Evolutionary conservation across 441 rosid genomes (phyloP).

Genomic region (Kokia cookei): DNA sequence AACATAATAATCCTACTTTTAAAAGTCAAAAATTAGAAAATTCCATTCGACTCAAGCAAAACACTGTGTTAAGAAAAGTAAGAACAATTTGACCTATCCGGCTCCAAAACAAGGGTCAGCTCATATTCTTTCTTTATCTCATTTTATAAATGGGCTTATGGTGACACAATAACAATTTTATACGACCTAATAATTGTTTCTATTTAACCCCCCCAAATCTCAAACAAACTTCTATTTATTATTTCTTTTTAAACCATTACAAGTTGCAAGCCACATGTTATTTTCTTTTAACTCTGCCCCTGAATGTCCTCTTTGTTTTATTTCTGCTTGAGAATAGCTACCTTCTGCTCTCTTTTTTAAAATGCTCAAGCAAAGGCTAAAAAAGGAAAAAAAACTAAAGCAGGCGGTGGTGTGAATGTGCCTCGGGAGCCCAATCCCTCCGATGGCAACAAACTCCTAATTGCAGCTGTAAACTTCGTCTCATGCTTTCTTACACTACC

Average conservation of each 20-base stretch:
- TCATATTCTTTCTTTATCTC: background rate
- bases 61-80: background rate
- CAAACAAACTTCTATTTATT: background rate
- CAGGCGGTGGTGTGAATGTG: background rate
- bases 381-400: background rate
- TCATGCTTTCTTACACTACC: background rate
- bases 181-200: background rate
- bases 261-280: background rate
- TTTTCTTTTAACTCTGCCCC: background rate
- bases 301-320: background rate
- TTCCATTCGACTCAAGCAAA: background rate
- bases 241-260: background rate
- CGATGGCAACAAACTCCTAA: background rate
- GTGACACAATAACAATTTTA: background rate
- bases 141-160: background rate
- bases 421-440: background rate
- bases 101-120: background rate
- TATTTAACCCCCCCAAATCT: background rate
- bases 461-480: background rate
- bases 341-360: background rate
- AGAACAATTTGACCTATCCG: background rate
- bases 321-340: background rate
- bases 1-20: background rate
- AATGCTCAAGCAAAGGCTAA: background rate
- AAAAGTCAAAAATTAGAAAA: background rate